Base-by-base conservation (phyloP, 2,329 filamentous ascomycete genomes). In the Arthrobotrys sphaeroides region DNA sequence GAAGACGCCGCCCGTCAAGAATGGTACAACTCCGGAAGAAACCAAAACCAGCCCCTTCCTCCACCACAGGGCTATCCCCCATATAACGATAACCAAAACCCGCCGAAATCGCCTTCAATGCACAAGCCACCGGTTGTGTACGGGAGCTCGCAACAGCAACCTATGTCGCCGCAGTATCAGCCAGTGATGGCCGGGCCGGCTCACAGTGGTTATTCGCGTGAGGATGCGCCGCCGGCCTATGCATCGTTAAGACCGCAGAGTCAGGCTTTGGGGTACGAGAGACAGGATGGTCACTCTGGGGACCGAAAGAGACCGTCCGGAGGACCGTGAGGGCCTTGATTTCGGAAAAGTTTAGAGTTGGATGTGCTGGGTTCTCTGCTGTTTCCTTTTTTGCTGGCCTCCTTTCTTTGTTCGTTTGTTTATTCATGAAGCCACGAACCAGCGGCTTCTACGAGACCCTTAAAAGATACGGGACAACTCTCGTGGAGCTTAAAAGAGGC, bases 1-100 rank as follows among this genome's bases (percentile, higher is more conserved):
- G 70, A 74, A 57, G 53, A 47, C 9, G 55, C 43, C 26, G 61
- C 61, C 33, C 45, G 70, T 9, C 61, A 74, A 67, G 53, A 53
- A 62, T 66, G 61, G 62, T 74, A 74, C 70, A 24, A 42, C 36
- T 67, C 70, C 40, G 68, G 68, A 42, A 42, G 65, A 24, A 60
- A 12, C 43, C 53, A 60, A 24, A 60, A 12, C 43, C 62, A 66
- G 38, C 26, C 67, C 4, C 55, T 57, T n/a, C 55, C 45, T 18
- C 22, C 40, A 10, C 57, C 43, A 2, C 57, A 55, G 12, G n/a
- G 26, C 33, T 61, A 40, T 36, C 24, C 45, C 1, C 51, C 60
- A 2, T 65, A 72, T 28, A 49, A 55, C 16, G 40, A 36, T 36
- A 33, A 53, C 22, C 31, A 45, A 18, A n/a, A 55, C 7, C 51